Base-by-base conservation (phyloP, 345 rosid species). In the Eucalyptus erythrocorys region DNA sequence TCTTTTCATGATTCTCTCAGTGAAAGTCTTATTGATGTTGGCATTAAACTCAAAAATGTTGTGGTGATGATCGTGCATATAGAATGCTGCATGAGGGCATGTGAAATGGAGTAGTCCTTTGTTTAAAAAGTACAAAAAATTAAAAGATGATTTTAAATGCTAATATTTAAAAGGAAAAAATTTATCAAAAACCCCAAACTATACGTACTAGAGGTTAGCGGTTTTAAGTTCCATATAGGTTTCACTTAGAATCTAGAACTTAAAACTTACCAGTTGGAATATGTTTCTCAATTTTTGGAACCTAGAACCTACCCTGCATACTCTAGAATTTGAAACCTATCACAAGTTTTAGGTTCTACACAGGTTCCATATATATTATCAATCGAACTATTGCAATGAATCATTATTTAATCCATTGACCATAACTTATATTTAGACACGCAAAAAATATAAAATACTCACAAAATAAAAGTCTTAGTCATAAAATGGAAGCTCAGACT, bases 271-370 rank as follows among this genome's bases (percentile, higher is more conserved):
- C 1, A 0, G 3, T 16, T 50, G 0, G 8, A 50, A 51, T 51
- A 7, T 4, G 0, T 51, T 51, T 51, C 0, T 51, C 10, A 51
- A 1, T 19, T 51, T 51, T 51, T 51, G 10, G 5, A 51, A 51
- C 24, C 0, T 0, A 24, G 10, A 51, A 51, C 22, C 57, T 51
- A 51, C 4, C 5, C 0, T 51, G 1, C 0, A 51, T 51, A 51
- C 2, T 4, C 9, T 19, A 0, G 2, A 51, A 51, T 51, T 51
- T 51, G 57, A 51, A 51, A 51, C 26, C 4, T 51, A 51, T 51
- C 57, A 51, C 24, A 51, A 51, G 22, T 51, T 51, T 51, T 1
- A 51, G 1, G 57, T 51, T 51, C 57, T 51, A 51, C 57, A 24
- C 1, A 19, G 1, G 10, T 4, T 51, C 10, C 10, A 51, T 17